Evolutionary conservation across 805 yeast genomes (phyloP).

Genomic region (Hanseniaspora vineae): DNA sequence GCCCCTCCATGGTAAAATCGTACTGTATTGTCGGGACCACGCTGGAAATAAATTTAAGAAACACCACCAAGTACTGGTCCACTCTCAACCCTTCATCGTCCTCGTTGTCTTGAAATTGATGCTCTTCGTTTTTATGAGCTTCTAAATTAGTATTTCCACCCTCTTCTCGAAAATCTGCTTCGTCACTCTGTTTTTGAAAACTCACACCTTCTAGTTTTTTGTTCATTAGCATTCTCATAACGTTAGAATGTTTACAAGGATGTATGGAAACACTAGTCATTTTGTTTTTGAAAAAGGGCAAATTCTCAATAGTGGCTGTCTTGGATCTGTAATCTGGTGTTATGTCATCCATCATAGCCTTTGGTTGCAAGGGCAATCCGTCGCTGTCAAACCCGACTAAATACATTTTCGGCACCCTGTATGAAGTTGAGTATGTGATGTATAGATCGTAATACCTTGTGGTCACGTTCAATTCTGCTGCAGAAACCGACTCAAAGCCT

Average conservation of each 20-base stretch:
- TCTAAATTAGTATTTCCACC: too few species aligned
- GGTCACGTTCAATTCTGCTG: conserved; percentile 15
- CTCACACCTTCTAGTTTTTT: conserved; percentile 38
- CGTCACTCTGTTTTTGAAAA: conserved; percentile 16
- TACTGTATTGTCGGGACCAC: conserved; percentile 97
- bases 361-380: conserved; percentile 78
- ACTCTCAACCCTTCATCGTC: conserved; percentile 57
- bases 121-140: background rate
- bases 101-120: conserved; percentile 18
- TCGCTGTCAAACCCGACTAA: conserved; percentile 73
- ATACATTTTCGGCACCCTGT: conserved; percentile 91
- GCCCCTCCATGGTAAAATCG: conserved; percentile 97
- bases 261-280: conserved; percentile 67
- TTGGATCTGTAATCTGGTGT: conserved; percentile 85
- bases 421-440: conserved; percentile 87
- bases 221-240: conserved; percentile 79
- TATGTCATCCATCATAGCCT: conserved; percentile 90
- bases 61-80: conserved; percentile 82
- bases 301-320: conserved; percentile 89
- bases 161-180: too few species aligned
- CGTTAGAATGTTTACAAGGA: conserved; percentile 91
- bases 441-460: conserved; percentile 75
- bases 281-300: conserved; percentile 55
- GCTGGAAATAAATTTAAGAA: conserved; percentile 87
- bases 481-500: conserved; percentile 10